Base-by-base conservation (phyloP, 371 early-diverging fungal species). In the Lichtheimia ramosa region DNA sequence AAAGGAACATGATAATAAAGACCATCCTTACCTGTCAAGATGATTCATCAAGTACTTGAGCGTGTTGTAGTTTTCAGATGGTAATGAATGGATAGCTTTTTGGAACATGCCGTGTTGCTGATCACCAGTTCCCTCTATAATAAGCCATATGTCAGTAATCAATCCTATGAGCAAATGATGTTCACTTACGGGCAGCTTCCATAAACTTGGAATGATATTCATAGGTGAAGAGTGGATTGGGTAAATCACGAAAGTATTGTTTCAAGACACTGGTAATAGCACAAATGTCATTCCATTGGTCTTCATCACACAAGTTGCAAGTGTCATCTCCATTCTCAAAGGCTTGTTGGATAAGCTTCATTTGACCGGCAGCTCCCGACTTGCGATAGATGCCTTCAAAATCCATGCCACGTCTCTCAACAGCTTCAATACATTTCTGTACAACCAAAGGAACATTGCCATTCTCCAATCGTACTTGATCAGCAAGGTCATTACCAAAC, bases 311-410 rank as follows among this genome's bases (percentile, higher is more conserved):
- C 21, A 91, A 54, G 56, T 87, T 75, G 13, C 83, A 64, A 2
- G 77, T 58, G 10, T 75, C 71, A 4, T 82, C 82, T 14, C 68
- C 59, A 25, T 2, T 58, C 23, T 86, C 81, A 56, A 83, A 80
- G 7, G 78, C 66, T 2, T 68, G 66, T 48, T 84, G 88, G 41
- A 93, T 83, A 10, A 73, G 66, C 48, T 85, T 70, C 72, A 93
- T 88, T 58, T 95, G 94, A 20, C 86, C 87, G 5, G 90, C 83
- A 58, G 93, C 92, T 2, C 96, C 97, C 0, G 94, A 92, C 65
- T 94, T 93, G 41, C 97, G 90, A 68, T 96, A 96, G 21, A 96
- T 92, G 14, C 97, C 97, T 74, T 95, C 96, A 59, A 84, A 82
- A 18, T 83, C 79, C 82, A 95, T 79, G 5, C 92, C 94, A 62